Percentiles rank a stretch among this genome's conserved stretches.
Conservation (phyloP, 192 early-diverging fungal genomes). For the Chytriomyces sp. region DNA sequence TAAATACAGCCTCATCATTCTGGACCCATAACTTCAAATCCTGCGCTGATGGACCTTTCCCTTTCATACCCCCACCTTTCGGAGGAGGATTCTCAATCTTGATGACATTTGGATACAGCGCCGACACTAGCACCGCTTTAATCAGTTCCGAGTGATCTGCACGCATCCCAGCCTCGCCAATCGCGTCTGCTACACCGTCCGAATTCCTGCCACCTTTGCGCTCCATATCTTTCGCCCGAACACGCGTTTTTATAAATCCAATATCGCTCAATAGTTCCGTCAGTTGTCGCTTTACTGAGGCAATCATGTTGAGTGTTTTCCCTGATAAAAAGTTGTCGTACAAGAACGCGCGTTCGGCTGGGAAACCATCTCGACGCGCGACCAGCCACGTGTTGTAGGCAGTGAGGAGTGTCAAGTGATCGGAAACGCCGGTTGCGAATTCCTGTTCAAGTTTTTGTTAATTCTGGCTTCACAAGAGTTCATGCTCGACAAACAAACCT, state of each 20-base stretch:
- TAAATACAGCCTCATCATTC: constrained; percentile 44
- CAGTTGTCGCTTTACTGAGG: constrained; percentile 50
- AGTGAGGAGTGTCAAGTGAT: constrained; percentile 54
- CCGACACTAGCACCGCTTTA: constrained; percentile 42
- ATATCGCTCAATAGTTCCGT: constrained; percentile 50
- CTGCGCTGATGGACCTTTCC: constrained; percentile 63
- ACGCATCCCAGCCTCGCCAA: constrained; percentile 24
- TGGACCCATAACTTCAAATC: constrained; percentile 29
- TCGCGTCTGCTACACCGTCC: constrained; percentile 43
- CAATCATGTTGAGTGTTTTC: constrained; percentile 45
- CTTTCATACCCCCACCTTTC: too few relatives aligned
- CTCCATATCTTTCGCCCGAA: constrained; percentile 45
- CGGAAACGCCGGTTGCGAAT: constrained; percentile 42
- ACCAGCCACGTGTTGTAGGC: constrained; percentile 51
- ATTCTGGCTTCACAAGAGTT: too few relatives aligned
- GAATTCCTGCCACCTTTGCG: constrained; percentile 28
- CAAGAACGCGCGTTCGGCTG: constrained; percentile 39
- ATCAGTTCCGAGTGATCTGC: constrained; percentile 43
- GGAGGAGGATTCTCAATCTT: constrained; percentile 68
- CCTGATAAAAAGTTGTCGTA: constrained; percentile 51
- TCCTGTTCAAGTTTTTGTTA: too few relatives aligned
- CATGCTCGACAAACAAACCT: constrained; percentile 8
- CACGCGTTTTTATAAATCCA: constrained; percentile 41
- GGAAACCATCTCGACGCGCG: constrained; percentile 34
- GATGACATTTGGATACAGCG: constrained; percentile 58